Percentiles rank a stretch among this genome's conserved stretches.
Evolutionary conservation across 1,284 basidiomycete genomes (phyloP).

Genomic region (Ceratobasidium sp.): DNA sequence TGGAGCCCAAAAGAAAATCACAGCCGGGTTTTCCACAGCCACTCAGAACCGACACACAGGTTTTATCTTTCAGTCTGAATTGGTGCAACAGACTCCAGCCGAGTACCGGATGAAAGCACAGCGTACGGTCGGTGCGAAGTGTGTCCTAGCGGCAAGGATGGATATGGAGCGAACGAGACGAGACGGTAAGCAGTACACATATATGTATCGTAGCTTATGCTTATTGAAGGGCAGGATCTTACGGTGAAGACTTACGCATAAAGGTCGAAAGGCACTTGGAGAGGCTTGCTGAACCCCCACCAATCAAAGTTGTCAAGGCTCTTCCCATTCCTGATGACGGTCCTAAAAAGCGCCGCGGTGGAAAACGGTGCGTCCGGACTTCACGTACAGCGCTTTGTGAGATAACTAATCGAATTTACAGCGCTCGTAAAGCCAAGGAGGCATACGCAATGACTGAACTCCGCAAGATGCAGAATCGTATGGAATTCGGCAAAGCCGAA

Average conservation of each 20-base stretch:
- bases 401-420: conserved; percentile 57
- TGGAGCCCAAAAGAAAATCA: conserved; percentile 92
- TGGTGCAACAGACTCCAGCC: conserved; percentile 88
- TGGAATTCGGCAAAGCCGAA: conserved; percentile 96
- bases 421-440: conserved; percentile 97
- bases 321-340: conserved; percentile 97
- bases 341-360: conserved; percentile 94
- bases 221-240: conserved; percentile 57
- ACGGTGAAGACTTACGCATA: conserved; percentile 83
- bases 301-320: conserved; percentile 93
- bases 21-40: conserved; percentile 83
- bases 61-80: conserved; percentile 93
- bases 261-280: conserved; percentile 95
- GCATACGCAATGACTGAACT: conserved; percentile 97
- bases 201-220: too few relatives aligned
- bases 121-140: conserved; percentile 93
- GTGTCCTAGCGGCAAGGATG: conserved; percentile 91
- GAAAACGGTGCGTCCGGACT: conserved; percentile 84
- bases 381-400: too few relatives aligned
- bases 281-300: conserved; percentile 93
- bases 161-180: conserved; percentile 85
- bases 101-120: conserved; percentile 95
- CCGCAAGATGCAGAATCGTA: conserved; percentile 95
- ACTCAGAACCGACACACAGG: conserved; percentile 94
- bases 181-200: conserved; percentile 73